Conservation (phyloP, 768 basidiomycete genomes). For the Serendipita sp. region DNA sequence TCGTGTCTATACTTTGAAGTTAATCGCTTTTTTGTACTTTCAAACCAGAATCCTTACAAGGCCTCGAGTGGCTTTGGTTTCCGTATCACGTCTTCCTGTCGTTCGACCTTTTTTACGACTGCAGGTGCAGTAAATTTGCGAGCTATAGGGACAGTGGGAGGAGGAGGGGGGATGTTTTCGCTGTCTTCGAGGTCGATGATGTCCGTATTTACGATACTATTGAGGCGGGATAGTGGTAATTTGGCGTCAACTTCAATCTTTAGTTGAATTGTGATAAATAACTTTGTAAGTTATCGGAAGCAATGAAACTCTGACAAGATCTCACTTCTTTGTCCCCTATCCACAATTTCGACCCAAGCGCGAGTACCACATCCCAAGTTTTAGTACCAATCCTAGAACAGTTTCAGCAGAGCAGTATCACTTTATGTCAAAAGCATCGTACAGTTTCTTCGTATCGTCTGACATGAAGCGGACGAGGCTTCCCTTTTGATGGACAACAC, state of each 20-base stretch:
- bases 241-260: neutral
- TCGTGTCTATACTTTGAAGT: constrained; percentile 41
- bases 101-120: neutral
- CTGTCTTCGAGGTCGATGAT: neutral
- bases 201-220: neutral
- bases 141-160: neutral
- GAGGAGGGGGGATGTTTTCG: neutral
- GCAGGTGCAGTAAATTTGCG: constrained; percentile 3
- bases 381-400: constrained; percentile 41
- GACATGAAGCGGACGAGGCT: constrained; percentile 13
- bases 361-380: constrained; percentile 41
- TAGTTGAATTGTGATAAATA: neutral
- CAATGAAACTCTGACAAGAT: neutral
- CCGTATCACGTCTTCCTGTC: neutral
- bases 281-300: neutral
- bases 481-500: constrained; percentile 13
- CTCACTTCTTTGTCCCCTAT: constrained; percentile 21
- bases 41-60: neutral
- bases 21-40: neutral
- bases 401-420: neutral
- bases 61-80: neutral
- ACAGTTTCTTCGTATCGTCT: constrained; percentile 12
- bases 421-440: neutral
- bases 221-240: neutral
- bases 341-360: constrained; percentile 28